These are phyloP conservation scores for Trichoderma erinaceum DNA, from an alignment of 495 filamentous ascomycete species.

Conservation along the genomic window DNA sequence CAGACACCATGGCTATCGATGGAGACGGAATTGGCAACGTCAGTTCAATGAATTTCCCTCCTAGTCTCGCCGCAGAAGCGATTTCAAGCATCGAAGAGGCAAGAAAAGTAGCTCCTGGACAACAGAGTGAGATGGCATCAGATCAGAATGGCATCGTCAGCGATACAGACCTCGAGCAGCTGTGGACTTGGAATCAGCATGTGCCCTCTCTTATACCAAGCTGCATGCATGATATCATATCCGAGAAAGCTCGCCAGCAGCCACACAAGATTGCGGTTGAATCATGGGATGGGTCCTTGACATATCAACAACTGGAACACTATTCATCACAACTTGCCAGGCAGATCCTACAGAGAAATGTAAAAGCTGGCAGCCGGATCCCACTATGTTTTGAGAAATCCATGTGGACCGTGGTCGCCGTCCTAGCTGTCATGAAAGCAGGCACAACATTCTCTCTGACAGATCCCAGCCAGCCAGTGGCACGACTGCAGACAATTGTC, in stretches of 20 bases:
- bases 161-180: constrained; percentile 25
- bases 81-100: not conserved
- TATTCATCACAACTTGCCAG: constrained; percentile 45
- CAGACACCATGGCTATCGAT: not conserved
- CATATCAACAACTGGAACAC: constrained; percentile 47
- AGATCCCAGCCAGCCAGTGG: constrained; percentile 38
- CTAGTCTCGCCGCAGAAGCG: not conserved
- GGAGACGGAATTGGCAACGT: not conserved
- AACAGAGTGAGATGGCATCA: not conserved
- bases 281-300: constrained; percentile 56
- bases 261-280: constrained; percentile 31
- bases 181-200: constrained; percentile 38
- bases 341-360: constrained; percentile 34
- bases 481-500: constrained; percentile 49
- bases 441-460: constrained; percentile 41
- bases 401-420: constrained; percentile 44
- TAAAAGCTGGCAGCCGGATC: constrained; percentile 41
- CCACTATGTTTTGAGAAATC: constrained; percentile 54
- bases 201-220: constrained; percentile 31
- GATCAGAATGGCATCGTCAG: not conserved
- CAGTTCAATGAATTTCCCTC: not conserved
- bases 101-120: not conserved
- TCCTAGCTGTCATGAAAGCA: constrained; percentile 49
- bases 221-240: constrained; percentile 39
- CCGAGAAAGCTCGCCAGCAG: constrained; percentile 23